phyloP scores from a whole-genome alignment of 23 red algal genomes.

The Pyropia haitanensis region DNA sequence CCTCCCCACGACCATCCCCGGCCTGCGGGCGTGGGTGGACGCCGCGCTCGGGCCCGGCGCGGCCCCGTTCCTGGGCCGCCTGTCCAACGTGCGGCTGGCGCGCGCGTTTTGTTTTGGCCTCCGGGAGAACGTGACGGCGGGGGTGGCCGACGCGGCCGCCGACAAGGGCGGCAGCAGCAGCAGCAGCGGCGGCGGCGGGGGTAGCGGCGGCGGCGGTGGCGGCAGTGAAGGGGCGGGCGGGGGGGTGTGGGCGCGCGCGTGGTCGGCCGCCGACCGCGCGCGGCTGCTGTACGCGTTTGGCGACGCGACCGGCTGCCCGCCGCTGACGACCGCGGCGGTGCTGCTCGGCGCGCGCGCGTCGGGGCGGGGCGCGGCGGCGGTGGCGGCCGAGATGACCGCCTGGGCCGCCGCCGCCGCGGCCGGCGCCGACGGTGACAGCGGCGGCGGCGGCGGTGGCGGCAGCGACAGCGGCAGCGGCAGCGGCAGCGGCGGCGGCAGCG shows the following conservation, averaged over 20 bases:
- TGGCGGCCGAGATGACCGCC: too few relatives aligned
- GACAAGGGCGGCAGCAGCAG: constrained; percentile 1
- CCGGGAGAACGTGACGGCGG: constrained; percentile 7
- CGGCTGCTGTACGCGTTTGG: constrained; percentile 30
- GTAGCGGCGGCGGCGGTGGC: too few relatives aligned
- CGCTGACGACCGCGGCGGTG: too few relatives aligned
- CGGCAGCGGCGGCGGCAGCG: too few relatives aligned
- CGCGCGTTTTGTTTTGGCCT: constrained; percentile 25
- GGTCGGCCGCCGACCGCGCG: constrained; percentile 6
- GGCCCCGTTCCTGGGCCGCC: not conserved
- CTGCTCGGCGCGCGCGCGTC: too few relatives aligned
- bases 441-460: too few relatives aligned
- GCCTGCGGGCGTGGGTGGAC: constrained; percentile 16
- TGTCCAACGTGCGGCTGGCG: constrained; percentile 10
- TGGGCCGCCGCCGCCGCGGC: too few relatives aligned
- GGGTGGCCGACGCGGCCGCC: not conserved
- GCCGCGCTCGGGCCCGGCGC: constrained; percentile 5
- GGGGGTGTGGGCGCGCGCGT: constrained; percentile 2
- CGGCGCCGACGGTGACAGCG: too few relatives aligned
- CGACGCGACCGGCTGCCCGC: constrained; percentile 1
- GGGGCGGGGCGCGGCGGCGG: too few relatives aligned
- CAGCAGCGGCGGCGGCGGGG: too few relatives aligned
- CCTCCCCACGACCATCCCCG: constrained; percentile 1
- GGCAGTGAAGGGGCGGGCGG: not conserved
- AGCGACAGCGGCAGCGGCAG: too few relatives aligned